These are phyloP conservation scores for Fomes fomentarius DNA, from an alignment of 1,284 basidiomycete species.

Conservation along the genomic window DNA sequence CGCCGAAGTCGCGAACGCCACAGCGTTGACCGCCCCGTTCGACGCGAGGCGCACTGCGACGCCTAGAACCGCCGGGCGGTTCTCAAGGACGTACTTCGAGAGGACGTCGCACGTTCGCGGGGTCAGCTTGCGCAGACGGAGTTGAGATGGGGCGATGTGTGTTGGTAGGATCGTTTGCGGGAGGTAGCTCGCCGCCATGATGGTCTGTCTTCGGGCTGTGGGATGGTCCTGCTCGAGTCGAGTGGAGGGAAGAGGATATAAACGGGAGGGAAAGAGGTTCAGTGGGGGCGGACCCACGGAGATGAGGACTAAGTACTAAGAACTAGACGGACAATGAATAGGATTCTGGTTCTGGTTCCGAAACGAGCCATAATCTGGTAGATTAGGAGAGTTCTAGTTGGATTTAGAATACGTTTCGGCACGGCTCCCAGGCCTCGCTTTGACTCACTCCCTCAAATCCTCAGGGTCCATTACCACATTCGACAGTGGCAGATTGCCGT, in stretches of 20 bases:
- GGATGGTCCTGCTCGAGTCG: no score
- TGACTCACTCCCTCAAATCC: no score
- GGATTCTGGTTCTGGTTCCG: no score
- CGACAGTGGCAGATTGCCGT: no score
- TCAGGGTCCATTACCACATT: no score
- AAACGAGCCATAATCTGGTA: no score
- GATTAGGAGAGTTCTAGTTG: no score
- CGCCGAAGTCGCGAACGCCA: slow-evolving; percentile 12
- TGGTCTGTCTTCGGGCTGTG: background rate
- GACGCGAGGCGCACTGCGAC: slow-evolving; percentile 8
- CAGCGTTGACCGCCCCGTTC: slow-evolving; percentile 2
- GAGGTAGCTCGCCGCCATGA: background rate
- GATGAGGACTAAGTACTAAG: no score
- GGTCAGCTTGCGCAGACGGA: background rate
- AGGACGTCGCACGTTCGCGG: background rate
- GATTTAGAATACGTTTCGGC: no score
- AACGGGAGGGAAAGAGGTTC: background rate
- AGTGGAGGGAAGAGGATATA: background rate
- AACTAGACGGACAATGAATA: no score
- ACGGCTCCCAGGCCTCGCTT: no score
- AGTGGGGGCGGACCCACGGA: background rate
- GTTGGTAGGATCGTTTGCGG: background rate
- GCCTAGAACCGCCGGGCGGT: slow-evolving; percentile 4
- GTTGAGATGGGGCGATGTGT: background rate
- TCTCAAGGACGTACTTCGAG: background rate